These are phyloP conservation scores for Xylaria sp. DNA, from an alignment of 2,329 filamentous ascomycete genomes.

Conservation along the genomic window DNA sequence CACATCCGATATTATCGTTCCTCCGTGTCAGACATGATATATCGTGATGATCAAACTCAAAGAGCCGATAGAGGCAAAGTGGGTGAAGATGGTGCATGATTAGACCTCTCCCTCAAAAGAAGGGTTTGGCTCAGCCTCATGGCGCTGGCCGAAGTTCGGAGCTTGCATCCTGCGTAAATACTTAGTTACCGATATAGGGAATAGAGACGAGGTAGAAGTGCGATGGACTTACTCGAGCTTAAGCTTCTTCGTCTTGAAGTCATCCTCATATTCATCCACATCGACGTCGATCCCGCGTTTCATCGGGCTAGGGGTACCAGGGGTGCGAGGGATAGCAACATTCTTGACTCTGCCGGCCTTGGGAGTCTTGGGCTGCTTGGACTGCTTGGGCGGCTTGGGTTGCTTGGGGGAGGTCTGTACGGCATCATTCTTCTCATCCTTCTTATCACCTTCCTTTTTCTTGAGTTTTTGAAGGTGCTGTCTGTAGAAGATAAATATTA, in stretches of 20 bases:
- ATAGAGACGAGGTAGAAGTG: not conserved
- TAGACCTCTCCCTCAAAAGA: slow-evolving; percentile 7
- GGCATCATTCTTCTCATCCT: not conserved
- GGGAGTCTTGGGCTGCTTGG: too few relatives aligned
- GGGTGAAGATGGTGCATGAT: not conserved
- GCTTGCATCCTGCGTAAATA: not conserved
- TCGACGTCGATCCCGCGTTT: not conserved
- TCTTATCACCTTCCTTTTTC: slow-evolving; percentile 40
- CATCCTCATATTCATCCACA: slow-evolving; percentile 23
- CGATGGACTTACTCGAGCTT: slow-evolving; percentile 34
- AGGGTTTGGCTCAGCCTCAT: not conserved
- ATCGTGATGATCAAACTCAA: not conserved
- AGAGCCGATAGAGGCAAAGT: not conserved
- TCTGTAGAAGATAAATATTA: slow-evolving; percentile 45
- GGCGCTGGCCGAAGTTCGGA: not conserved
- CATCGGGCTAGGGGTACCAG: not conserved
- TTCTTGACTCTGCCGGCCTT: not conserved
- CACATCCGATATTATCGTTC: not conserved
- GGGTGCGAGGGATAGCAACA: not conserved
- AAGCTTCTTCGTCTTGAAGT: slow-evolving; percentile 20
- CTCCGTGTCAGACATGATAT: not conserved
- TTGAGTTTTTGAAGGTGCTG: slow-evolving; percentile 61
- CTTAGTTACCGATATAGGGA: slow-evolving; percentile 10
- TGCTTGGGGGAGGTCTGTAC: slow-evolving; percentile 18
- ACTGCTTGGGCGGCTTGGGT: not conserved